Base-by-base conservation (phyloP, 306 rosid species). In the Argentina anserina region DNA sequence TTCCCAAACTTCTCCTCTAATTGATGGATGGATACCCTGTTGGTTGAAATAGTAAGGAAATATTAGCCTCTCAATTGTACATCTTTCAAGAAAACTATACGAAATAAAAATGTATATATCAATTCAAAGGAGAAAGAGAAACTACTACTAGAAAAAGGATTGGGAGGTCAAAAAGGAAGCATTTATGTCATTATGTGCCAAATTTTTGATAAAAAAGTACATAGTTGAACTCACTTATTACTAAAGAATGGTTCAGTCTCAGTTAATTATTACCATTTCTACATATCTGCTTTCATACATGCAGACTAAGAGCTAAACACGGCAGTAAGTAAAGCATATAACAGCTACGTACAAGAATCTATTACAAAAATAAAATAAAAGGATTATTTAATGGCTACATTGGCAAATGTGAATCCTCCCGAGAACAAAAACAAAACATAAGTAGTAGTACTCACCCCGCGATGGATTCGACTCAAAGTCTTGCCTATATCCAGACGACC, bases 1-100 rank as follows among this genome's bases (percentile, higher is more conserved):
- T 62, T 95, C 97, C 99, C 99, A 95, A 53, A 95, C 99, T 87
- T 95, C 99, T 81, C 97, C 97, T 85, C 90, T 90, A 41, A 95
- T 91, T 65, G 93, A 80, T 81, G 99, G 99, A 86, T 95, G 99
- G 75, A 95, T 78, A 66, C 99, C 99, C 99, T 95, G 82, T 71
- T 84, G 49, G 46, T 70, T 8, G 71, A 55, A 72, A 62, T 9
- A 69, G 41, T 74, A 75, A 67, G 78, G 46, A 39, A 21, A 45
- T 65, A 53, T 58, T 49, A 64, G 45, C 69, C 73, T 33, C 47
- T 41, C 10, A 53, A 49, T 15, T 70, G 28, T 34, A 58, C 28
- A 26, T 31, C 13, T 45, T 50, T 56, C n/a, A 58, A 42, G 8
- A 46, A 76, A 67, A 65, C 43, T 39, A 49, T 59, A 17, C 25